These are phyloP conservation scores for Circinella umbellata DNA, from an alignment of 371 early-diverging fungal species.

Conservation along the genomic window DNA sequence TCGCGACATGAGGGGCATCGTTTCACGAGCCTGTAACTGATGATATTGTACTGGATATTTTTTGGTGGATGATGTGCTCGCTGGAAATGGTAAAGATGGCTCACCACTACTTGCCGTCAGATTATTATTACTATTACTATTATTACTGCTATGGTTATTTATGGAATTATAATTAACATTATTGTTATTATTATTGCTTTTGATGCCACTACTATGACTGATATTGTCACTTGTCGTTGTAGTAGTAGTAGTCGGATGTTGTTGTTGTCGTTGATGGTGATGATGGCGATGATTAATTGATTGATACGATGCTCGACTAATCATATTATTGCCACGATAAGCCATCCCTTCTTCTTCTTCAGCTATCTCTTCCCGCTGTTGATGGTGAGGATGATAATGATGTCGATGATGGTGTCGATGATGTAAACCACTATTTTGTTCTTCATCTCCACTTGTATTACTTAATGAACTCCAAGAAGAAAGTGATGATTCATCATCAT, in stretches of 20 bases:
- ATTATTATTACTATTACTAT: slow-evolving; percentile 6
- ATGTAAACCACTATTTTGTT: neutral
- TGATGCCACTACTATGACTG: neutral
- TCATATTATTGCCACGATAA: slow-evolving; percentile 32
- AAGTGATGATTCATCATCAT: slow-evolving; percentile 53
- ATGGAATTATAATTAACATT: no score
- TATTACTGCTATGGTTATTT: no score
- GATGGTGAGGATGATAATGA: neutral
- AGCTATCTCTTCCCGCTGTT: no score
- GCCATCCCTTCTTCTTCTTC: slow-evolving; percentile 19
- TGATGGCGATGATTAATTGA: slow-evolving; percentile 4
- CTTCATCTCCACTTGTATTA: neutral
- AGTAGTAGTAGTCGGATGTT: neutral
- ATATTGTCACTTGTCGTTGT: neutral
- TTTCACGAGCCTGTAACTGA: slow-evolving; percentile 48
- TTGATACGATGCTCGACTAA: slow-evolving; percentile 33
- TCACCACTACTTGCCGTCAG: neutral
- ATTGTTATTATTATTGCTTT: no score
- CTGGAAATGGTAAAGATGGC: slow-evolving; percentile 7
- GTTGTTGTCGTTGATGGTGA: slow-evolving; percentile 2
- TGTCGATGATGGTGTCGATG: slow-evolving; percentile 2
- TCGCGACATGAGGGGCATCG: slow-evolving; percentile 59
- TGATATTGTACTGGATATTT: slow-evolving; percentile 36
- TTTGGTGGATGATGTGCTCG: slow-evolving; percentile 11
- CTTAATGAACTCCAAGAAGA: slow-evolving; percentile 1